phyloP scores from a whole-genome alignment of 495 filamentous ascomycete species.

The Amphirosellinia nigrospora region DNA sequence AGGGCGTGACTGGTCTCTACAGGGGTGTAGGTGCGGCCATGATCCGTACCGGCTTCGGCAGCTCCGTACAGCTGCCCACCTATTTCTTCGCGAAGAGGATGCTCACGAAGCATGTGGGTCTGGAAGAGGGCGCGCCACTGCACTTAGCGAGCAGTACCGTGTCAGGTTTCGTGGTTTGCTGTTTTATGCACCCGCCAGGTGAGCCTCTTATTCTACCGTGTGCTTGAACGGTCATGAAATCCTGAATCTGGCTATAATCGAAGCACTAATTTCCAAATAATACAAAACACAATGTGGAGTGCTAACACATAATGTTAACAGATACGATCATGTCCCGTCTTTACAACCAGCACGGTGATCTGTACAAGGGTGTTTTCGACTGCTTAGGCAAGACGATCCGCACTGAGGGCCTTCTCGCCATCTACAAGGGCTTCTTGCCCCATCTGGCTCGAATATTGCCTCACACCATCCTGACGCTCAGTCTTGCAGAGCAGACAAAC shows the following conservation, averaged over 20 bases:
- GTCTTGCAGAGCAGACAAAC: slow-evolving; percentile 95
- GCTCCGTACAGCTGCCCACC: slow-evolving; percentile 92
- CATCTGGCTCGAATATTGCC: slow-evolving; percentile 93
- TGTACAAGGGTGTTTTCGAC: slow-evolving; percentile 91
- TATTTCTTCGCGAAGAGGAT: slow-evolving; percentile 97
- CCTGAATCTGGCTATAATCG: not conserved
- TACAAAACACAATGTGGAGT: not conserved
- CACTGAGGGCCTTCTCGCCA: slow-evolving; percentile 89
- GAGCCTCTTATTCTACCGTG: slow-evolving; percentile 34
- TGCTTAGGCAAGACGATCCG: slow-evolving; percentile 88
- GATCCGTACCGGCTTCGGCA: slow-evolving; percentile 94
- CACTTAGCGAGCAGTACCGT: slow-evolving; percentile 88
- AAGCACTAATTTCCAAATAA: too few species aligned
- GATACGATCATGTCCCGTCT: slow-evolving; percentile 99
- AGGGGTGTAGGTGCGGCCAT: slow-evolving; percentile 93
- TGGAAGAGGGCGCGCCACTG: slow-evolving; percentile 88
- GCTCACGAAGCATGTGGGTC: slow-evolving; percentile 77
- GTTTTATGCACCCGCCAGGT: slow-evolving; percentile 98
- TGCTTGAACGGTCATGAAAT: not conserved
- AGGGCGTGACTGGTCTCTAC: slow-evolving; percentile 84
- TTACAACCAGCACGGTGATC: slow-evolving; percentile 98
- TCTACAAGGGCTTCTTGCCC: slow-evolving; percentile 98
- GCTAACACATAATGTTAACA: slow-evolving; percentile 39
- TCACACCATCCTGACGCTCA: slow-evolving; percentile 92
- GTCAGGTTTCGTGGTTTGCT: slow-evolving; percentile 95